Conservation (phyloP, 2,329 filamentous ascomycete genomes). For the Ophiostoma perfectum region DNA sequence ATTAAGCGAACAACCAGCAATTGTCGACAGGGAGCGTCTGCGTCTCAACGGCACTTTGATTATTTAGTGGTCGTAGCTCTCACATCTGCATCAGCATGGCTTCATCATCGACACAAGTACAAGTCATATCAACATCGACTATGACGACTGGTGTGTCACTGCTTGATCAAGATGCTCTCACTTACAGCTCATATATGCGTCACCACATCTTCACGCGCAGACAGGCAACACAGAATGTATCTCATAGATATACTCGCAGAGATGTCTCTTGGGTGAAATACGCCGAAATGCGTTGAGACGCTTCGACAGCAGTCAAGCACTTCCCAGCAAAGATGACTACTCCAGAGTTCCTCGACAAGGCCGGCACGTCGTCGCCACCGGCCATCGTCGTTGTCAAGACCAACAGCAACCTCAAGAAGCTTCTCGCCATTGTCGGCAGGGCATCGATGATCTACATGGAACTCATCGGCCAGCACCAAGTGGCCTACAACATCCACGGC, state of each 20-base stretch:
- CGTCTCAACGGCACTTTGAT: too few relatives aligned
- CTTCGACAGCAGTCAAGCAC: too few relatives aligned
- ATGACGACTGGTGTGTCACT: neutral
- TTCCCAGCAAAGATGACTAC: too few relatives aligned
- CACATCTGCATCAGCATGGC: too few relatives aligned
- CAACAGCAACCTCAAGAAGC: neutral
- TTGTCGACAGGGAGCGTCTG: too few relatives aligned
- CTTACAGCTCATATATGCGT: neutral
- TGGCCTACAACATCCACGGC: conserved; percentile 28
- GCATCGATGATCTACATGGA: conserved; percentile 4
- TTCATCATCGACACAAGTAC: too few relatives aligned
- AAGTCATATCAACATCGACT: neutral
- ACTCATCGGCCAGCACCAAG: conserved; percentile 9
- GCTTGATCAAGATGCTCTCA: neutral
- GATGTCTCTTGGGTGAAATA: neutral
- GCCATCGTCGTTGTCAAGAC: conserved; percentile 8
- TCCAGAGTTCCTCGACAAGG: neutral
- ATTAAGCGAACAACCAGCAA: too few relatives aligned
- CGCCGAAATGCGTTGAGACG: too few relatives aligned
- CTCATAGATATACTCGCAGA: neutral
- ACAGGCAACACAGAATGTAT: neutral
- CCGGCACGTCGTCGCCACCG: neutral
- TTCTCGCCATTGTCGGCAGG: neutral
- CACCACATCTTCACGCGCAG: neutral
- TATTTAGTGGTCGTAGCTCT: too few relatives aligned